Evolutionary conservation across 129 eudicot genomes (phyloP), one percentile per base, ranked within the genome.

Genomic region (Silybum marianum): DNA sequence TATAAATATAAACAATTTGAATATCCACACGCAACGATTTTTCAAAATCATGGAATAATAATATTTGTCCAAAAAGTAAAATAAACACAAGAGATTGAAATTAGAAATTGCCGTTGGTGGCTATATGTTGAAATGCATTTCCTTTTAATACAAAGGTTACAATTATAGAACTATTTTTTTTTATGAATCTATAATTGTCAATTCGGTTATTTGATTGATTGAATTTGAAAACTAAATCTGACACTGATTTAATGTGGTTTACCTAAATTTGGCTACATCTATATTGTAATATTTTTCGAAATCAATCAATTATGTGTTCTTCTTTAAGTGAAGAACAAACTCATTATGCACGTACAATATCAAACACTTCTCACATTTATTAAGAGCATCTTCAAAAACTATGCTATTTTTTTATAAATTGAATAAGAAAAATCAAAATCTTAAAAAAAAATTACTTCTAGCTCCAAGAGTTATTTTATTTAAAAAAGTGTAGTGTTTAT

Each of bases 201-300:
- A 58, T 72, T 58, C 38, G 69, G 66, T 44, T 75, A 72, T 36
- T 82, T 69, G 81, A 69, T 82, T 82, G 77, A 82, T 76, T 76
- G 71, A 69, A 2, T 23, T 46, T 54, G 34, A 65, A 82, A 82
- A 76, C 65, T 10, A 46, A 70, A 76, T 66, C 11, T 44, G 3
- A 44, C 54, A 2, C 12, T 10, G 16, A 3, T 44, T 44, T 44
- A 44, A 44, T 2, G 4, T 44, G 54, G 16, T 10, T 11, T 10
- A 44, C 16, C 51, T 13, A 2, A 11, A 44, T 71, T 74, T 74
- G 85, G 13, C 12, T 40, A 9, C 48, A 40, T 40, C 14, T 2
- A 40, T 0, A 40, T 40, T 10, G 9, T 40, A 2, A 40, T 10
- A 9, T 10, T 40, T 40, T 40, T 40, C 14, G 48, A 40, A 9